phyloP scores from a whole-genome alignment of 2,329 filamentous ascomycete genomes.

The Diplodia corticola region DNA sequence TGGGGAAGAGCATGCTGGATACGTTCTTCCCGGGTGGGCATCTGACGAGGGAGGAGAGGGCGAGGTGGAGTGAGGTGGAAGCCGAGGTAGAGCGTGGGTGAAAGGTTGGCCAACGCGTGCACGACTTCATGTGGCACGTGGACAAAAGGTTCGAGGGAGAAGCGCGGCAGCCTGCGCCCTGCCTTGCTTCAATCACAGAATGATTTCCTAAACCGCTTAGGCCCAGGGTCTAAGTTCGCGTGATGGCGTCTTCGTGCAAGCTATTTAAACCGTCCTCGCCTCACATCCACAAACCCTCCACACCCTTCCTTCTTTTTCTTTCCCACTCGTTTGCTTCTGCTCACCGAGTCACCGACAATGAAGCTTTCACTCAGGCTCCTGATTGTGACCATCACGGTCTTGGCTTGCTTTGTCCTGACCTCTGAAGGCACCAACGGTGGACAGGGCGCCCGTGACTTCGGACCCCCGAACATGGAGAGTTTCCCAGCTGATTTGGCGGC shows the following conservation, averaged over 20 bases:
- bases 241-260: not conserved
- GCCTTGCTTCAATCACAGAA: not conserved
- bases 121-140: too few relatives aligned
- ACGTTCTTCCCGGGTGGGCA: not conserved
- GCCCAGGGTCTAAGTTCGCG: not conserved
- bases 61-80: not conserved
- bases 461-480: too few relatives aligned
- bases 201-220: not conserved
- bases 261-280: not conserved
- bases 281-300: not conserved
- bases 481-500: too few relatives aligned
- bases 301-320: not conserved
- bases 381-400: not conserved
- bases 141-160: too few relatives aligned
- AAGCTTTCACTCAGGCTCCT: not conserved
- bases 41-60: not conserved
- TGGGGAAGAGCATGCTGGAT: not conserved
- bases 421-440: too few relatives aligned
- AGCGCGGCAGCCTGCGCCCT: too few relatives aligned
- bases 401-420: not conserved
- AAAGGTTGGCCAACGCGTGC: too few relatives aligned
- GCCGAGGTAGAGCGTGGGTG: not conserved
- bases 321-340: not conserved
- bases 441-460: too few relatives aligned
- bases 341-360: not conserved